Conservation (phyloP, 495 filamentous ascomycete genomes). For the Jackrogersella minutella region DNA sequence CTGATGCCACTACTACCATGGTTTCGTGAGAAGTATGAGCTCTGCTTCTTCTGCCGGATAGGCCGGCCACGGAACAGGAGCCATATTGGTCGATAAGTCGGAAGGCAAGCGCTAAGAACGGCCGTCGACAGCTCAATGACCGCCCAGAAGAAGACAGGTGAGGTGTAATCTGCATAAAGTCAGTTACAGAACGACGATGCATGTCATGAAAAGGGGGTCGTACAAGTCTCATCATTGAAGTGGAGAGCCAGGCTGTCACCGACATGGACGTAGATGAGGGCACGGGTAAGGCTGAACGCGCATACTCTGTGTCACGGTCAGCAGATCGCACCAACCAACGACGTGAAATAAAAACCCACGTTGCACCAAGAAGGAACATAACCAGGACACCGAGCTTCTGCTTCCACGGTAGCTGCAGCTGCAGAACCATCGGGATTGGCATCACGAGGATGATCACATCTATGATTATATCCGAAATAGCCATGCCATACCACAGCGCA, state of each 20-base stretch:
- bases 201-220: not conserved
- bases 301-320: conserved; percentile 27
- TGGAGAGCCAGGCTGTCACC: conserved; percentile 31
- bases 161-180: conserved; percentile 28
- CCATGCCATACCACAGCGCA: conserved; percentile 40
- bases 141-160: conserved; percentile 45
- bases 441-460: conserved; percentile 54
- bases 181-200: not conserved
- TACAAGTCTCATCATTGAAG: conserved; percentile 42
- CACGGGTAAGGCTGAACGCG: conserved; percentile 33
- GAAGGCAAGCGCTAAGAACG: conserved; percentile 48
- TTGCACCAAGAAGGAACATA: conserved; percentile 58
- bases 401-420: conserved; percentile 52
- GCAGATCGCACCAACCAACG: not conserved
- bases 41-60: not conserved
- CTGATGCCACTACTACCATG: conserved; percentile 10
- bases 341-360: conserved; percentile 47
- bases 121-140: conserved; percentile 46
- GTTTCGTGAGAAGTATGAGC: conserved; percentile 7
- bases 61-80: conserved; percentile 14
- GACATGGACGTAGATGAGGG: conserved; percentile 22
- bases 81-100: conserved; percentile 42
- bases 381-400: conserved; percentile 57
- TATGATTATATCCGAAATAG: conserved; percentile 47
- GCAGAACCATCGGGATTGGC: conserved; percentile 57